Evolutionary conservation across 2,329 filamentous ascomycete genomes (phyloP).

Genomic region (Fusarium coicis): DNA sequence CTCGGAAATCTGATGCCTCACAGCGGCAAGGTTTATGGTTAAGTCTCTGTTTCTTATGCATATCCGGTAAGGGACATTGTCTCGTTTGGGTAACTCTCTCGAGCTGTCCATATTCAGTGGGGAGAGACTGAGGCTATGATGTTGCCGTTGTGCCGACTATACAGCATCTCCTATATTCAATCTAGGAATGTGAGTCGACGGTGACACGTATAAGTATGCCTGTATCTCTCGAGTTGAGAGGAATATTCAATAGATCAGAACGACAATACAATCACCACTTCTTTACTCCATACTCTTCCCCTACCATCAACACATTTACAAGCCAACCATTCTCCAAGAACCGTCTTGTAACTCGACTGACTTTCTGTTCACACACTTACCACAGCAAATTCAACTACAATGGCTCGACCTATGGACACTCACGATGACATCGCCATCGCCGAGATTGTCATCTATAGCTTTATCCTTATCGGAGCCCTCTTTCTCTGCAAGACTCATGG

Average conservation of each 20-base stretch:
- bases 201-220: slow-evolving; percentile 26
- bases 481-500: slow-evolving; percentile 59
- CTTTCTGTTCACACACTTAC: not conserved
- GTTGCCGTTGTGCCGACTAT: slow-evolving; percentile 15
- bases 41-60: not conserved
- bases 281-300: not conserved
- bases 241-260: not conserved
- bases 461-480: slow-evolving; percentile 45
- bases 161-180: not conserved
- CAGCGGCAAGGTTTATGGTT: not conserved
- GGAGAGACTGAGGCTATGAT: slow-evolving; percentile 10
- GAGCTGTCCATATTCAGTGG: slow-evolving; percentile 2
- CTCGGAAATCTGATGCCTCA: not conserved
- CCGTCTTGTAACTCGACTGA: not conserved
- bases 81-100: slow-evolving; percentile 6
- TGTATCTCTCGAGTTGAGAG: not conserved
- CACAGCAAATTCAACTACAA: slow-evolving; percentile 3
- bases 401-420: slow-evolving; percentile 40
- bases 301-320: not conserved
- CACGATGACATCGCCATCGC: slow-evolving; percentile 50
- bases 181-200: not conserved
- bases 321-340: not conserved
- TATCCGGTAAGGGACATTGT: not conserved
- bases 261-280: not conserved
- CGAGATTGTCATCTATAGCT: slow-evolving; percentile 46